Conservation (phyloP, 495 filamentous ascomycete genomes). For the Amorphotheca resinae region DNA sequence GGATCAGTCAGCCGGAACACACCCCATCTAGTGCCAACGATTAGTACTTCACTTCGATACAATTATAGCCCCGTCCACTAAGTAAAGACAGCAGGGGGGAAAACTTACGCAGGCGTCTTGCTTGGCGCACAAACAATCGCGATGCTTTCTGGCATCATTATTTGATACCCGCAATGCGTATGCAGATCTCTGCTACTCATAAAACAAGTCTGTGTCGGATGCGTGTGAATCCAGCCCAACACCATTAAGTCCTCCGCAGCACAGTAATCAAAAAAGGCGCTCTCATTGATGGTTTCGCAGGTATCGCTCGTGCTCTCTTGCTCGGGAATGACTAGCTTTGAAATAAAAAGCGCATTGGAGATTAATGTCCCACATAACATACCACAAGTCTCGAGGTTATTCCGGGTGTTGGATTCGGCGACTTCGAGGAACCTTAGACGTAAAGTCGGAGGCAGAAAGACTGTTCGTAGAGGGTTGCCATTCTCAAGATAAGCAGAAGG, state of each 20-base stretch:
- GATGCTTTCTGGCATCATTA: conserved; percentile 89
- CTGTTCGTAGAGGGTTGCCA: conserved; percentile 68
- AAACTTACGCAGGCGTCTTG: conserved; percentile 55
- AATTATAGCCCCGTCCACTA: neutral
- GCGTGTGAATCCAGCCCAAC: conserved; percentile 96
- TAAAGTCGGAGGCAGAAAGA: conserved; percentile 71
- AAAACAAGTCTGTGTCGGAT: conserved; percentile 93
- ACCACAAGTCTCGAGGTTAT: conserved; percentile 86
- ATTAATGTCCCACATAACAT: conserved; percentile 84
- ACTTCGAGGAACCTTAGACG: conserved; percentile 58
- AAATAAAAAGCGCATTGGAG: conserved; percentile 87
- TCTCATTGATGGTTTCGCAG: conserved; percentile 83
- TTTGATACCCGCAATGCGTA: conserved; percentile 85
- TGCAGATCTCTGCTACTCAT: conserved; percentile 92
- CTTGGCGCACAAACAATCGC: conserved; percentile 92
- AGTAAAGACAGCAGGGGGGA: neutral
- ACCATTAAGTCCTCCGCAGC: conserved; percentile 75
- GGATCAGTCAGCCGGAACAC: conserved; percentile 89
- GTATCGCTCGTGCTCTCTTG: conserved; percentile 84
- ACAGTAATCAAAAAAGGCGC: conserved; percentile 73
- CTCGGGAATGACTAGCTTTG: conserved; percentile 76
- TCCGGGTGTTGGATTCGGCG: conserved; percentile 61
- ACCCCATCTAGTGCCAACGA: conserved; percentile 53
- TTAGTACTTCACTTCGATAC: neutral
- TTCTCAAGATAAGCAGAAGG: conserved; percentile 82